Base-by-base conservation (phyloP, 2,329 filamentous ascomycete species). In the Fusarium temperatum region DNA sequence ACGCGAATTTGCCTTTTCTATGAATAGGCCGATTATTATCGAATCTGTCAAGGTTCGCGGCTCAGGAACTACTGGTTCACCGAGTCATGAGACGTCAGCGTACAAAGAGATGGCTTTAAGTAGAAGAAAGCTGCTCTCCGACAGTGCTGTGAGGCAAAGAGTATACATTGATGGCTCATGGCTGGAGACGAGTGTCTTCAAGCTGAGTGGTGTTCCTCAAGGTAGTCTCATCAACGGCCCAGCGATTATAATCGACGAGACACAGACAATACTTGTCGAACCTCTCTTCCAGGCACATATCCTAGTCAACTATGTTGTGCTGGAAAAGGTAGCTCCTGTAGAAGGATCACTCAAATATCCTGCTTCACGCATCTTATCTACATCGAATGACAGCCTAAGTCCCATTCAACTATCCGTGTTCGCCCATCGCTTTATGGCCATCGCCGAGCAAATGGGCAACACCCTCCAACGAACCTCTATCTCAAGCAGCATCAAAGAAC, bases 361-460 rank as follows among this genome's bases (percentile, higher is more conserved):
- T 30, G 28, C 28, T 30, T 11, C 18, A 20, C 18, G 11, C 22
- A 32, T 35, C 9, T 26, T 45, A n/a, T n/a, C 47, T 26, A 8
- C 17, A 10, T 8, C 44, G 3, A 24, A 53, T 5, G 53, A 64
- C 2, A 47, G 17, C 3, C 55, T 87, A 36, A 85, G 87, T 66
- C 87, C 87, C 0, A 88, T 89, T 45, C 82, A 86, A 38, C 83
- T 89, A 6, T 88, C 85, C 17, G 86, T 89, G 48, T 89, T 89
- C 62, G 86, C 85, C 0, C 87, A 89, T 73, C 82, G 88, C 0
- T 89, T 89, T 81, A 89, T 89, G 88, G 85, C 86, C 7, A 89
- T 89, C 26, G 88, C 88, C 1, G 88, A 89, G 67, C 88, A 89
- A 69, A 89, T 89, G 87, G 88, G 88, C 39, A 85, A 85, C 10